phyloP scores from a whole-genome alignment of 2,329 filamentous ascomycete genomes.

The Fusarium acutatum region DNA sequence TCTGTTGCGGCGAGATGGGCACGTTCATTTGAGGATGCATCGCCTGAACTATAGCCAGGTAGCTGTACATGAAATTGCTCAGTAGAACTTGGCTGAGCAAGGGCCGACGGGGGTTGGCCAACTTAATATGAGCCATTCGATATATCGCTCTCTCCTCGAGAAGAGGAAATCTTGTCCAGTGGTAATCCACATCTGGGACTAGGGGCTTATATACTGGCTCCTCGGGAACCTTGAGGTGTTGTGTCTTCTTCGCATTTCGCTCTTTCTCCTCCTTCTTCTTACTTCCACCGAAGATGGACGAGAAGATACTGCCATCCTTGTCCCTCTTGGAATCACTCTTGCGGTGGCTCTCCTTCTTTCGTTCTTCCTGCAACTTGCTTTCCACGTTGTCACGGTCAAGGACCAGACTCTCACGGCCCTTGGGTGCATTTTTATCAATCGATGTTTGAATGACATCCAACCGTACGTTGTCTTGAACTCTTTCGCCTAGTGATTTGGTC shows the following conservation, averaged over 20 bases:
- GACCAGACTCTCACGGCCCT: slow-evolving; percentile 83
- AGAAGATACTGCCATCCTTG: slow-evolving; percentile 92
- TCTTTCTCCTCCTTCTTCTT: slow-evolving; percentile 89
- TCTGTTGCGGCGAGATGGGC: slow-evolving; percentile 81
- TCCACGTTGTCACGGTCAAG: slow-evolving; percentile 81
- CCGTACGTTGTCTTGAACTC: slow-evolving; percentile 78
- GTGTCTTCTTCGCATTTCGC: slow-evolving; percentile 75
- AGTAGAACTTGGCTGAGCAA: slow-evolving; percentile 94
- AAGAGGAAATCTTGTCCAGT: slow-evolving; percentile 95
- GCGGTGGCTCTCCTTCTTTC: slow-evolving; percentile 80
- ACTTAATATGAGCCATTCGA: slow-evolving; percentile 97
- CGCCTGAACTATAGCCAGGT: slow-evolving; percentile 96
- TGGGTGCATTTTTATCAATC: slow-evolving; percentile 73
- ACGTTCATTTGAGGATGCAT: slow-evolving; percentile 98
- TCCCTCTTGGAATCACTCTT: slow-evolving; percentile 87
- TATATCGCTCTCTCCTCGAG: slow-evolving; percentile 97
- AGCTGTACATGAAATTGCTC: slow-evolving; percentile 99
- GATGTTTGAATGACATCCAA: slow-evolving; percentile 89
- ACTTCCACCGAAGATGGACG: slow-evolving; percentile 87
- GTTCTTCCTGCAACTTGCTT: slow-evolving; percentile 78
- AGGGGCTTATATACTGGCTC: slow-evolving; percentile 77
- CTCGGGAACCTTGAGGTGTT: slow-evolving; percentile 79
- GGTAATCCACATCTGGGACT: slow-evolving; percentile 90
- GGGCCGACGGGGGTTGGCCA: slow-evolving; percentile 93
- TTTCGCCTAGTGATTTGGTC: slow-evolving; percentile 63